These are phyloP conservation scores for Puccinia brachypodii DNA, from an alignment of 1,284 basidiomycete genomes.

Conservation along the genomic window DNA sequence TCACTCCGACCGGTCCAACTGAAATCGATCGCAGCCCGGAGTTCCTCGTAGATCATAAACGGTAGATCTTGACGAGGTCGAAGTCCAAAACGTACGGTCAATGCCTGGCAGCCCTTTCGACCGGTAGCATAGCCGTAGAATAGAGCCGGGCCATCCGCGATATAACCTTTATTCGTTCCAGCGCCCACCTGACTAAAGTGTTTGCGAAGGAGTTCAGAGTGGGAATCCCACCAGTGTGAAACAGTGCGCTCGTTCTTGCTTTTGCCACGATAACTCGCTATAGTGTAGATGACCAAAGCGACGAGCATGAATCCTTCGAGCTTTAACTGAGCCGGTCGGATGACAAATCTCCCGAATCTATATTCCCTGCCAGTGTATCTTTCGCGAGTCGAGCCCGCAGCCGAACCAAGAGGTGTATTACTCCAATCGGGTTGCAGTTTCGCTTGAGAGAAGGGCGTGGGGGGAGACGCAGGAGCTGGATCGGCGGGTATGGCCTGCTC, in stretches of 20 bases:
- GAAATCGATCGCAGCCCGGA: slow-evolving; percentile 69
- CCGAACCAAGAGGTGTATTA: background rate
- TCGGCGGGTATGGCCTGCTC: background rate
- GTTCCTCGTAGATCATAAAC: slow-evolving; percentile 66
- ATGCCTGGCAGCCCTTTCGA: slow-evolving; percentile 69
- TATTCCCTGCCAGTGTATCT: slow-evolving; percentile 34
- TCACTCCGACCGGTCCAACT: slow-evolving; percentile 64
- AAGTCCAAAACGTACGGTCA: slow-evolving; percentile 75
- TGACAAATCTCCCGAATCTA: slow-evolving; percentile 41
- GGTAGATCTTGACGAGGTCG: slow-evolving; percentile 78
- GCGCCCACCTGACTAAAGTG: slow-evolving; percentile 39
- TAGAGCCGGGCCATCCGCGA: slow-evolving; percentile 70
- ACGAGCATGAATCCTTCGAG: slow-evolving; percentile 21
- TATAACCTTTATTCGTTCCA: slow-evolving; percentile 50
- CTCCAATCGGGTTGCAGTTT: background rate
- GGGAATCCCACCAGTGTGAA: slow-evolving; percentile 1
- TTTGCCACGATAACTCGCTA: slow-evolving; percentile 22
- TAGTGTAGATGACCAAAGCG: slow-evolving; percentile 14
- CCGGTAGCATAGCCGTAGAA: slow-evolving; percentile 83
- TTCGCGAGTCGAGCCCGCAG: background rate
- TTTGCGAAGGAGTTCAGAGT: slow-evolving; percentile 9
- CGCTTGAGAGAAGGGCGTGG: background rate
- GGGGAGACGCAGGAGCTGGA: slow-evolving; percentile 32
- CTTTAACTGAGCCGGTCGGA: slow-evolving; percentile 37
- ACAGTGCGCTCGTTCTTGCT: slow-evolving; percentile 16